Percentiles rank a stretch among this genome's conserved stretches.
These are phyloP conservation scores for Phylloporus rhodoxanthus DNA, from an alignment of 768 basidiomycete species.

Conservation along the genomic window DNA sequence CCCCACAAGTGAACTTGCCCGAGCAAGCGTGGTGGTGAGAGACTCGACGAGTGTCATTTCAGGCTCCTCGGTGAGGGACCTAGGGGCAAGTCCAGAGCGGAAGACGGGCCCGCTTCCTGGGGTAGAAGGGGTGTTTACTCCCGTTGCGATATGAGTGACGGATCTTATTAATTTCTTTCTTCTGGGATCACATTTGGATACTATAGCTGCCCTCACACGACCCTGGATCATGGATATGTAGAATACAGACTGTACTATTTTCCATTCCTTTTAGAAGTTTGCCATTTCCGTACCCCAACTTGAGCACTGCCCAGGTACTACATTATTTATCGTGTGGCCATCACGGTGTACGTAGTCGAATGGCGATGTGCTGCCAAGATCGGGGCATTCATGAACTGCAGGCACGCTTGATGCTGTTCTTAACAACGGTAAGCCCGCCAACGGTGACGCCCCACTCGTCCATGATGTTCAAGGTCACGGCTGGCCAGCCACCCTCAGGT, in stretches of 20 bases:
- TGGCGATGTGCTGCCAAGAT: not conserved
- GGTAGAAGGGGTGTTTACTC: conserved; percentile 17
- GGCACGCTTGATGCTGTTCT: not conserved
- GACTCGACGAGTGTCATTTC: conserved; percentile 27
- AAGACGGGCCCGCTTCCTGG: conserved; percentile 16
- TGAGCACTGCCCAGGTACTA: too few species aligned
- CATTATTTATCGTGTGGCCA: not conserved
- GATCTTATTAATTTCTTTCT: conserved; percentile 16
- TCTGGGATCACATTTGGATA: conserved; percentile 13
- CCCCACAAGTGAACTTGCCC: conserved; percentile 26
- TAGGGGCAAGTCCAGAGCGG: conserved; percentile 26
- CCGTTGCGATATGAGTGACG: conserved; percentile 27
- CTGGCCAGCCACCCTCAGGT: too few species aligned
- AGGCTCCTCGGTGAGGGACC: conserved; percentile 22
- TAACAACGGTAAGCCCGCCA: too few species aligned
- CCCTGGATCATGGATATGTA: conserved; percentile 14
- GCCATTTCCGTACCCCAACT: conserved; percentile 8
- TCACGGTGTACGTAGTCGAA: not conserved
- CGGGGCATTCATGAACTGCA: not conserved
- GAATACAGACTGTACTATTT: conserved; percentile 24
- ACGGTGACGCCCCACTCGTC: too few species aligned
- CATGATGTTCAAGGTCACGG: too few species aligned
- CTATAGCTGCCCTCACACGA: conserved; percentile 5
- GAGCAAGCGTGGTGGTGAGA: conserved; percentile 25
- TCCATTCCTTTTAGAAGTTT: conserved; percentile 12